phyloP scores from a whole-genome alignment of 2,329 filamentous ascomycete genomes.

The Dactylonectria macrodidyma region DNA sequence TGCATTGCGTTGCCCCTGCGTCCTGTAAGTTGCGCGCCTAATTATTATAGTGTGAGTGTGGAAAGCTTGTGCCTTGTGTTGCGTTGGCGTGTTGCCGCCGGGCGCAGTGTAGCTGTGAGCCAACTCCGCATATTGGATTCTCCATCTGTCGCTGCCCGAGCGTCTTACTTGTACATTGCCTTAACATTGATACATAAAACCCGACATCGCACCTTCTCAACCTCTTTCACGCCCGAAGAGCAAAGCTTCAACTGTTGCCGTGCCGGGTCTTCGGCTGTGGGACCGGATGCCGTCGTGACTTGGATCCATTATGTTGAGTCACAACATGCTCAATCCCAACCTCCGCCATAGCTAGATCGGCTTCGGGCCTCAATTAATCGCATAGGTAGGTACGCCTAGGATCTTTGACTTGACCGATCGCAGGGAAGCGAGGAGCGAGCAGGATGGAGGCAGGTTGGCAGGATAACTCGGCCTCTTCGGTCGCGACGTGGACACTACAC shows the following conservation, averaged over 20 bases:
- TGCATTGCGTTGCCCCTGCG: conserved; percentile 22
- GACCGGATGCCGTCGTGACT: conserved; percentile 41
- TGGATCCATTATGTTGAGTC: conserved; percentile 39
- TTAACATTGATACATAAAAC: conserved; percentile 30
- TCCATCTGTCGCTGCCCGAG: conserved; percentile 1
- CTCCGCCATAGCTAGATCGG: conserved; percentile 19
- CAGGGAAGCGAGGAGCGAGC: conserved; percentile 10
- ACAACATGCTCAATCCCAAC: conserved; percentile 38
- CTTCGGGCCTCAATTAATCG: conserved; percentile 21
- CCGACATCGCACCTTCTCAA: conserved; percentile 19
- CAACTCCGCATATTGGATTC: conserved; percentile 20
- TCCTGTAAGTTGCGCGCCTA: conserved; percentile 28
- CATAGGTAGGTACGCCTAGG: conserved; percentile 2
- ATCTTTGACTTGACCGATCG: conserved; percentile 16
- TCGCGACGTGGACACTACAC: conserved; percentile 27
- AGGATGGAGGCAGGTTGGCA: conserved; percentile 22
- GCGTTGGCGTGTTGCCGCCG: conserved; percentile 12
- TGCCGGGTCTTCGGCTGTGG: conserved; percentile 39
- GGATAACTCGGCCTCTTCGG: conserved; percentile 13
- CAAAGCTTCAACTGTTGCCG: conserved; percentile 31
- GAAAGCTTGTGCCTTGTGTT: conserved; percentile 17
- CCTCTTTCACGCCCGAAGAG: conserved; percentile 23
- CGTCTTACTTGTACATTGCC: conserved; percentile 14
- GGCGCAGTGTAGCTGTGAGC: conserved; percentile 13
- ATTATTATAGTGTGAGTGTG: conserved; percentile 23